Evolutionary conservation across 2,329 filamentous ascomycete species (phyloP).

Genomic region (Trichoderma semiorbis): DNA sequence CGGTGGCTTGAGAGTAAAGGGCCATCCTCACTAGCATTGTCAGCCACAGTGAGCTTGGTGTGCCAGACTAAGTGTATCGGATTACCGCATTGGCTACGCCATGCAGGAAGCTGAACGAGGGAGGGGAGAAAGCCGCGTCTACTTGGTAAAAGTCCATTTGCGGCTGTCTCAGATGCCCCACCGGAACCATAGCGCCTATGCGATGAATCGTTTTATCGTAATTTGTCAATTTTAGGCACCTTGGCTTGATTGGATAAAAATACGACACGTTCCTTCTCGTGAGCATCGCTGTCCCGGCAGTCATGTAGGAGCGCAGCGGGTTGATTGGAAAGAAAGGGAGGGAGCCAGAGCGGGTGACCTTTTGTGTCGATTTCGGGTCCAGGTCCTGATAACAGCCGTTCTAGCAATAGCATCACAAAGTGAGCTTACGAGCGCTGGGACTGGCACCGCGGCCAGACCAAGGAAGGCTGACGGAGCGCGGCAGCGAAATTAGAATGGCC

Average conservation of each 20-base stretch:
- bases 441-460: not conserved
- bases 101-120: constrained; percentile 8
- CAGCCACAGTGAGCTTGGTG: constrained; percentile 11
- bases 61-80: not conserved
- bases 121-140: not conserved
- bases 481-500: not conserved
- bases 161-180: constrained; percentile 15
- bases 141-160: not conserved
- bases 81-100: constrained; percentile 6
- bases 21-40: not conserved
- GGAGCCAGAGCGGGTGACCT: not conserved
- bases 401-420: not conserved
- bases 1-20: constrained; percentile 9
- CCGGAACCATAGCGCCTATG: constrained; percentile 7
- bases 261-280: constrained; percentile 10
- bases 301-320: not conserved
- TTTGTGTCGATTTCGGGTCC: not conserved
- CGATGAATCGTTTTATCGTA: constrained; percentile 12
- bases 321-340: not conserved
- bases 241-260: constrained; percentile 15
- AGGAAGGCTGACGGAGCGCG: not conserved
- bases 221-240: constrained; percentile 13
- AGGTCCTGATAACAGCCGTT: not conserved
- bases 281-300: not conserved
- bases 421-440: not conserved